Conservation (phyloP, 2,329 filamentous ascomycete genomes). For the Raffaelea ambrosiae region DNA sequence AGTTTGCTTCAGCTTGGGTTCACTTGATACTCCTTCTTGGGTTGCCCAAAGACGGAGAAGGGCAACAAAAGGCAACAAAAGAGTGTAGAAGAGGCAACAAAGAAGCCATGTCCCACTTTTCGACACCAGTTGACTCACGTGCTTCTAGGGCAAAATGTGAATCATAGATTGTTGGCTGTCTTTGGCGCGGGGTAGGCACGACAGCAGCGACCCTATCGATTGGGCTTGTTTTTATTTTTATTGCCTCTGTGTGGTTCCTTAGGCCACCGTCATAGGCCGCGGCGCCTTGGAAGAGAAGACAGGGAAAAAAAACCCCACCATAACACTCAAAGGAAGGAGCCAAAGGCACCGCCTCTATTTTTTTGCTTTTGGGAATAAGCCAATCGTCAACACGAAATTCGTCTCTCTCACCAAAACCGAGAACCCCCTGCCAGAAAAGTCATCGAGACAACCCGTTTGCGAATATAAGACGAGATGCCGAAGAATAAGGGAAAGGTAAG, state of each 20-base stretch:
- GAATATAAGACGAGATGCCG: constrained; percentile 56
- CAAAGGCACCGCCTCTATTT: no score
- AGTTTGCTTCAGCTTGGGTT: no score
- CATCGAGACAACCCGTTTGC: neutral
- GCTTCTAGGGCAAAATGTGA: neutral
- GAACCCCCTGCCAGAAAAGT: no score
- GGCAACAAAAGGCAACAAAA: no score
- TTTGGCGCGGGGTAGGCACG: neutral
- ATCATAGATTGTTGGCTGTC: neutral
- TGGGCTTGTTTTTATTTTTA: neutral
- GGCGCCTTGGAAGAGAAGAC: neutral
- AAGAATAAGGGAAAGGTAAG: constrained; percentile 98
- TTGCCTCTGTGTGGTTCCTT: no score
- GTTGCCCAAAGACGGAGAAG: no score
- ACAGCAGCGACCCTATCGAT: neutral
- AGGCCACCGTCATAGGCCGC: no score
- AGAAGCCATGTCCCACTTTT: no score
- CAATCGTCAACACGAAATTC: neutral
- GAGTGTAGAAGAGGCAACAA: no score
- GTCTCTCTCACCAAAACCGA: no score
- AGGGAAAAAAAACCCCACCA: neutral
- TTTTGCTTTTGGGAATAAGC: neutral
- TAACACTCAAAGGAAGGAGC: neutral
- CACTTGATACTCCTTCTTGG: no score
- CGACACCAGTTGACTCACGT: neutral